Conservation (phyloP, 2,329 filamentous ascomycete genomes). For the Emydomyces testavorans region DNA sequence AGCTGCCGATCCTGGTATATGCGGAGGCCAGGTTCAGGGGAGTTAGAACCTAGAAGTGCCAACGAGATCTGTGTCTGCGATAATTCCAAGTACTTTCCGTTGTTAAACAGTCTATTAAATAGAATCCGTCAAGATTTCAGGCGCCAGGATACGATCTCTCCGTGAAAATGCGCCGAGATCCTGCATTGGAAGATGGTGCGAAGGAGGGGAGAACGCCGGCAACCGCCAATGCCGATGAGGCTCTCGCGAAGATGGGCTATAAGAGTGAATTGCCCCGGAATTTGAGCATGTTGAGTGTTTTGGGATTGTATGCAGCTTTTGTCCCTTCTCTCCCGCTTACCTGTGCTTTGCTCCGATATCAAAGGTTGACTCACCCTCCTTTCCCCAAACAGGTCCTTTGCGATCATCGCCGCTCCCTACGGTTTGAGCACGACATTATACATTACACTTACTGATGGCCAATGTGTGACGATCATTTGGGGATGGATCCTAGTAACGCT, state of each 20-base stretch:
- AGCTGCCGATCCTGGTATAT: neutral
- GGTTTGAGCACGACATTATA: constrained; percentile 57
- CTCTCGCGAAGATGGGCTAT: constrained; percentile 57
- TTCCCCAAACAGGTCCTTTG: constrained; percentile 44
- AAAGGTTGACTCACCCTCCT: constrained; percentile 9
- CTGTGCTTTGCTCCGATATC: neutral
- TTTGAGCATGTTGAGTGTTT: constrained; percentile 56
- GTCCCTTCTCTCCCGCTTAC: neutral
- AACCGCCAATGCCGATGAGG: constrained; percentile 43
- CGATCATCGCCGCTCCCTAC: constrained; percentile 62
- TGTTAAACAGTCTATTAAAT: neutral
- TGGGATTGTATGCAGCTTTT: constrained; percentile 43
- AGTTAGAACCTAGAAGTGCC: neutral
- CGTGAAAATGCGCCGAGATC: neutral
- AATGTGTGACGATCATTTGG: constrained; percentile 57
- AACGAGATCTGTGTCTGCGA: neutral
- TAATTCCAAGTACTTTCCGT: neutral
- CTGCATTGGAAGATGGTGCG: neutral
- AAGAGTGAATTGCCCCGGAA: constrained; percentile 54
- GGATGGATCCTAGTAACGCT: constrained; percentile 57
- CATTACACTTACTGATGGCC: constrained; percentile 57
- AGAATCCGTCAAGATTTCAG: neutral
- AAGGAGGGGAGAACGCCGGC: constrained; percentile 6
- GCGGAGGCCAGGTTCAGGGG: neutral
- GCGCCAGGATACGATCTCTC: neutral